These are phyloP conservation scores for Scenedesmus sp. DNA, from an alignment of 163 green algal genomes.

Conservation along the genomic window DNA sequence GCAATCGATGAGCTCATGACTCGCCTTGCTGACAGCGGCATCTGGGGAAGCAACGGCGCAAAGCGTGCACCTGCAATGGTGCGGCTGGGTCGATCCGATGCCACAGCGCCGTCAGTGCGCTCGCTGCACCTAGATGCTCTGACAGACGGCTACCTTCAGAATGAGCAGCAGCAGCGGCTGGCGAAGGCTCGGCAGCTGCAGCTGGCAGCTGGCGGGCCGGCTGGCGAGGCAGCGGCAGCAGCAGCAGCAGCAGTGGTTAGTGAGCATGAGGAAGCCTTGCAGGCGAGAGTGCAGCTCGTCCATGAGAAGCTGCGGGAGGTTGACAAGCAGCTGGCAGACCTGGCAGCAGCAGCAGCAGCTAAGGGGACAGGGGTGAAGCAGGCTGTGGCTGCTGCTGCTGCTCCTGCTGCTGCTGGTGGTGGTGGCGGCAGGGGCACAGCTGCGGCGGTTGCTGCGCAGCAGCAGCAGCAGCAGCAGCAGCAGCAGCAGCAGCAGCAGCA, in stretches of 20 bases:
- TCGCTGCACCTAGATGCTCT: constrained; percentile 76
- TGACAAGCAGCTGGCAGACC: constrained; percentile 29
- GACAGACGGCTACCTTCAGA: constrained; percentile 51
- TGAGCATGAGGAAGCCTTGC: neutral
- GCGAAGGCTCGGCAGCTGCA: neutral
- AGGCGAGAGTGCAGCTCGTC: constrained; percentile 26
- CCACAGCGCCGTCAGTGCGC: constrained; percentile 60
- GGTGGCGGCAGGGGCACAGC: neutral
- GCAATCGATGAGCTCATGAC: constrained; percentile 91
- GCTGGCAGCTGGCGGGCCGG: neutral
- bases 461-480: neutral
- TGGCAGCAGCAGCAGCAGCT: constrained; percentile 11
- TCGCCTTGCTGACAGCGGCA: constrained; percentile 67
- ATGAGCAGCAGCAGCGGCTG: constrained; percentile 28
- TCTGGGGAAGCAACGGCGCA: constrained; percentile 55
- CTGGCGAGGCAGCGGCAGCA: constrained; percentile 14
- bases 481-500: too few relatives aligned
- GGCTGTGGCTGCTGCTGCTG: neutral
- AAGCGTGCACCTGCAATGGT: constrained; percentile 56
- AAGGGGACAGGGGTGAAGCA: neutral
- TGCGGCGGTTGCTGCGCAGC: neutral
- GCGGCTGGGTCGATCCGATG: constrained; percentile 65
- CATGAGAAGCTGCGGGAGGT: constrained; percentile 43
- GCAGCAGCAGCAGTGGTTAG: constrained; percentile 18
- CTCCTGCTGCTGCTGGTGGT: neutral